Base-by-base conservation (phyloP, 306 rosid genomes). In the Ziziphus jujuba region DNA sequence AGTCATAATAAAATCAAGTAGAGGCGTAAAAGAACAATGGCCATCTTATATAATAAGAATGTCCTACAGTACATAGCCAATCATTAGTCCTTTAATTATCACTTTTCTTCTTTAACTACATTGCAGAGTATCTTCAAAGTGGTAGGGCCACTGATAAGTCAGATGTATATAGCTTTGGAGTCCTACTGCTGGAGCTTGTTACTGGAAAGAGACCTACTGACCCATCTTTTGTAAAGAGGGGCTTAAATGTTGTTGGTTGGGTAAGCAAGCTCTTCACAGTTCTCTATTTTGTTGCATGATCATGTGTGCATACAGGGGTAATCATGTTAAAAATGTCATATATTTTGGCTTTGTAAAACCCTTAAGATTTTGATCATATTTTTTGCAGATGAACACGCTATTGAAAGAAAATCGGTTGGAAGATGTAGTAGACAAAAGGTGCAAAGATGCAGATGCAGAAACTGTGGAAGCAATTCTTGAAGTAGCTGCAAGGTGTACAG, bases 141-240 rank as follows among this genome's bases (percentile, higher is more conserved):
- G 99, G 99, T 65, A 88, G 96, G 78, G 97, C 97, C 53, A 95
- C 96, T 1, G 87, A 84, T 83, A 90, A 90, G 84, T 85, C 99
- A 3, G 99, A 95, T 75, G 99, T 95, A 16, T 95, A 95, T 71
- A 88, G 99, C 77, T 95, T 90, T 22, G 97, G 99, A 65, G 97
- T 95, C 34, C 81, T 95, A n/a, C 70, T 95, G 80, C 88, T 95
- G 6, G 99, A 95, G 87, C 95, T 95, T 54, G 90, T 91, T 49
- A 95, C 97, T 5, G 99, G 99, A 52, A 95, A 95, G 87, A 95
- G 99, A 69, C 99, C 99, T 4, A 88, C 97, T 8, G 99, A 95
- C 85, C 84, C 97, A 15, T 73, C 89, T 55, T 95, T 95, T 72
- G 93, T 82, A 3, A 84, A 82, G 77, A 75, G 87, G 75, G 99